Conservation (phyloP, 2,329 filamentous ascomycete species). For the Alternaria novae-zelandiae region DNA sequence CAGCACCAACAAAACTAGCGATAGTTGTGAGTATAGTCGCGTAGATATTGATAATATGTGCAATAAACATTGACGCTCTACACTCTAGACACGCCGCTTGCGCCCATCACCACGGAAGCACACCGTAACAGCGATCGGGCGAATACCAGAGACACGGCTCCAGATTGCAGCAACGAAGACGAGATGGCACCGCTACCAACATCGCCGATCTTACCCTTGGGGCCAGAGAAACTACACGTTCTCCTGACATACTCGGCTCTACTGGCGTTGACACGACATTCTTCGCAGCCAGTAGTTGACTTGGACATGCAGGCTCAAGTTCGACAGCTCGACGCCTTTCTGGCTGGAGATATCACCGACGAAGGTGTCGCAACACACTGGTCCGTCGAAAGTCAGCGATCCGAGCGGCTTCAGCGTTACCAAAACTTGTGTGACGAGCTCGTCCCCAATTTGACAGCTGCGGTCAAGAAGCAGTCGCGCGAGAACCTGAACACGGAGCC, state of each 20-base stretch:
- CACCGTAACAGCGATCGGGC: too few relatives aligned
- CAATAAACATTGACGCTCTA: too few relatives aligned
- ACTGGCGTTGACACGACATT: background rate
- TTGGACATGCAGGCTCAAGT: background rate
- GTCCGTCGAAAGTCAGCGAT: background rate
- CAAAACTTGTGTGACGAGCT: background rate
- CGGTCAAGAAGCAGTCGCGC: background rate
- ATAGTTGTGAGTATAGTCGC: too few relatives aligned
- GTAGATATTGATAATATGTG: too few relatives aligned
- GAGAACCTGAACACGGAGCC: background rate
- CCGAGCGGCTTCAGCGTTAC: background rate
- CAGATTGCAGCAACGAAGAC: too few relatives aligned
- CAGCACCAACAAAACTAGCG: too few relatives aligned
- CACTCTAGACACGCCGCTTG: too few relatives aligned
- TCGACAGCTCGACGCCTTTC: constrained; percentile 1
- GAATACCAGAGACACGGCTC: too few relatives aligned
- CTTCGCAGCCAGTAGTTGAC: background rate
- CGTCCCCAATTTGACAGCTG: background rate
- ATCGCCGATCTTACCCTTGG: too few relatives aligned
- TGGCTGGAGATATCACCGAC: background rate
- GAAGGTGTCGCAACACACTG: background rate
- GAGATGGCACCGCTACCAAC: too few relatives aligned
- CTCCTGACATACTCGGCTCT: background rate
- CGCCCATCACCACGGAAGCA: too few relatives aligned
- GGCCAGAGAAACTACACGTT: background rate